Evolutionary conservation across 306 rosid species (phyloP), one percentile per base, ranked within the genome.

Genomic region (Gynostemma pentaphyllum): DNA sequence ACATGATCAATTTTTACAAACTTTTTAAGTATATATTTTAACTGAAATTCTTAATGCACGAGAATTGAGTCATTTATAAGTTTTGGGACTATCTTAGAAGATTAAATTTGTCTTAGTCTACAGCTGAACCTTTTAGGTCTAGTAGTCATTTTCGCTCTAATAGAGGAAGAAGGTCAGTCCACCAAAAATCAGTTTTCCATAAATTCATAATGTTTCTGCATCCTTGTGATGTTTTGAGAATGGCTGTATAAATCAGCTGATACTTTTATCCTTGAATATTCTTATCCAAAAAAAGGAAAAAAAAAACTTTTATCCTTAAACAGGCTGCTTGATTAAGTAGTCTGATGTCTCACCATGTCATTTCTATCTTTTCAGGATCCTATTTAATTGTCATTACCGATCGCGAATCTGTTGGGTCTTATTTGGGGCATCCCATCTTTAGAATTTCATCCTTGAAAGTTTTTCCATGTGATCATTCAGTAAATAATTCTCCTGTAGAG

Each of bases 371-470:
- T 54, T 27, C 71, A 91, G 96, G 98, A 39, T 88, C 95, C 56
- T 92, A 92, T 76, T 72, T 92, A 66, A 52, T 92, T 63, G 95
- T 84, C 68, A 79, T 92, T 75, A 81, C 90, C 7, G 88, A 84
- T 56, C 74, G 77, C 48, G 87, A 88, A 69, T 70, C 68, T 64
- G 85, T 79, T 53, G 99, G 99, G 47, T 77, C 94, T 64, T 86
- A 88, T 82, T 29, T 82, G 90, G 99, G 99, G 67, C 83, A 88
- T 84, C 85, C 94, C 12, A 84, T 92, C 68, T 88, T 64, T 75
- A 88, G 82, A 78, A 34, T 92, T 64, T 69, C 79, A 48, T 77
- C 85, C 37, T 50, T 88, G 83, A 86, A 88, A 75, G 74, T 85
- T 80, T 88, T 80, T 57, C 94, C 99, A 9, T 92, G 99, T 63